Evolutionary conservation across 768 basidiomycete genomes (phyloP), one percentile per base, ranked within the genome.

Genomic region (Amanita pallidorosea): DNA sequence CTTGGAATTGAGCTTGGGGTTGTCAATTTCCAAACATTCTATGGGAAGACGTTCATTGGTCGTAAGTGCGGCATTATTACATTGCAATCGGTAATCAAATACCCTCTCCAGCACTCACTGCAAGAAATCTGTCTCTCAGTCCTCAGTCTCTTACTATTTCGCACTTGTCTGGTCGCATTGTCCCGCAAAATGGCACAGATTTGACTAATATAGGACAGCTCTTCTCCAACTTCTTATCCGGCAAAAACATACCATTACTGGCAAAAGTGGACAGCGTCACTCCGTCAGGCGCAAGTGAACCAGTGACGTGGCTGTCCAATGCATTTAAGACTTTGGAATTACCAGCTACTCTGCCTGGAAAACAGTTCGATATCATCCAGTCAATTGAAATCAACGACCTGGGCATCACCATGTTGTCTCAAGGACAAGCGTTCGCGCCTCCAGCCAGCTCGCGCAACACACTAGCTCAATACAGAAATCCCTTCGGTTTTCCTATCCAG

Each of bases 1-100:
- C 66, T 88, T 29, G 84, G 84, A 27, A 82, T 88, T 50, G 80
- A 86, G 59, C 66, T 88, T 29, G 84, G 84, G 25, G 81, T 86
- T 50, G 80, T 80, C 29, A 71, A 69, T 4, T 87, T 87, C 71
- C 68, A 77, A 51, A 67, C 77, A 8, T 80, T 71, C 65, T 86
- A 82, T 63, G 65, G 78, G 47, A 70, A 72, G 45, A 70, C 67
- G 8, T 59, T 70, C 31, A 66, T 86, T 55, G 85, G 85, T 45
- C 83, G 83, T 81, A 64, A 70, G 82, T 64, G 9, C 20, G 27
- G 27, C 45, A 22, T 35, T 18, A 13, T 42, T 33, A 12, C 15
- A 9, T 45, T 20, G 23, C n/a, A 48, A 38, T 17, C 11, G 29
- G 4, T 13, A 37, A 43, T 49, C 53, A 55, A n/a, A 35, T 25